Evolutionary conservation across 495 filamentous ascomycete species (phyloP), one percentile per base, ranked within the genome.

Genomic region (Massariosphaeria phaeospora): DNA sequence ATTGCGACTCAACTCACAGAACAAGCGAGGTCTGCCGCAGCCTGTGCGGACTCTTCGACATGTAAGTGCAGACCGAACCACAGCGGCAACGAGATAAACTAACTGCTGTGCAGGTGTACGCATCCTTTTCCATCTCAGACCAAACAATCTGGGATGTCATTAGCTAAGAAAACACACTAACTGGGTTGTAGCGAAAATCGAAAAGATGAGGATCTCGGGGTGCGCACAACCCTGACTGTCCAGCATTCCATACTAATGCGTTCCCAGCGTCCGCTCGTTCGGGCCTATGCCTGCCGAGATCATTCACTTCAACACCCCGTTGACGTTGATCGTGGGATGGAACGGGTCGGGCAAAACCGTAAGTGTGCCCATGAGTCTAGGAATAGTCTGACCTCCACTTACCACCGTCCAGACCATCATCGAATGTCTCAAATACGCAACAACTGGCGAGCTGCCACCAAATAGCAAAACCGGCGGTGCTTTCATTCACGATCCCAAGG

Each of bases 351-450:
- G 94, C 36, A 98, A 98, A 73, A 98, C 93, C 39, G 79, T 82
- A 70, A 18, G 73, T 62, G 9, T 8, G 18, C 10, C 21, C 8
- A 27, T 21, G 9, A 20, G 12, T 5, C 13, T 52, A 27, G 9
- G 17, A 7, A 7, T 8, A 25, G 8, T 40, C 36, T 11, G 17
- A 23, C 17, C 9, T 49, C 26, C 9, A 50, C 43, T 38, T 26
- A 10, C 29, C 33, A 34, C 10, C 12, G 15, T 43, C 9, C 59
- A 84, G 80, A 97, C 94, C 39, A 95, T 98, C 68, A 97, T 98
- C 72, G 93, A 98, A 69, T 96, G 93, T 66, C 89, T 98, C 62
- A 96, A 96, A 67, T 98, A 95, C 84, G 91, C 86, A 38, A 96
- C 94, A 27, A 96, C 90, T 11, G 93, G 93, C 45, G 85, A 95